A percentile compares a stretch with the other conserved stretches of the same genome.
phyloP scores from a whole-genome alignment of 2,329 filamentous ascomycete genomes.

The Talaromyces sp. region DNA sequence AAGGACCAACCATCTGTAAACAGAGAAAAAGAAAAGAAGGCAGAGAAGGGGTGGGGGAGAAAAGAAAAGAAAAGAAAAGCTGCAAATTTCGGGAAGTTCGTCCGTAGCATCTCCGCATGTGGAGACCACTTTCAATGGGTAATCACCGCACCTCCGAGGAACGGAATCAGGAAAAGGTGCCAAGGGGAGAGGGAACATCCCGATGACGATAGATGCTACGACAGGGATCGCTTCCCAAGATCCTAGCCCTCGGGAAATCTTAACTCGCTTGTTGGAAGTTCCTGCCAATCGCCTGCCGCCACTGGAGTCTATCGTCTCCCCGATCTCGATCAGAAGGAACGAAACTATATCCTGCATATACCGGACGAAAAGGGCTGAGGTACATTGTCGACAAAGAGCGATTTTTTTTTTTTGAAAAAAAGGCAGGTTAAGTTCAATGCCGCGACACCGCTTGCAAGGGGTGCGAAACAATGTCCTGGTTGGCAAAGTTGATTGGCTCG shows the following conservation, averaged over 20 bases:
- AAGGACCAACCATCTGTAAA: too few species aligned
- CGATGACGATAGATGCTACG: neutral
- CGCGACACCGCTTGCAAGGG: slow-evolving; percentile 18
- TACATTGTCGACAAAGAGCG: too few species aligned
- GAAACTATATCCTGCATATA: neutral
- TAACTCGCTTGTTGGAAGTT: neutral
- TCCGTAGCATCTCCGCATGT: slow-evolving; percentile 6
- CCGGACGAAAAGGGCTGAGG: neutral
- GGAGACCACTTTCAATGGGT: neutral
- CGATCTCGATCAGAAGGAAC: slow-evolving; percentile 9
- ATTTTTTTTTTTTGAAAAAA: too few species aligned
- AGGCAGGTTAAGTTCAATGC: neutral
- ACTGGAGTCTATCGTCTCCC: neutral
- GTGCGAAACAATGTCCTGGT: slow-evolving; percentile 4
- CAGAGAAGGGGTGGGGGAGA: too few species aligned
- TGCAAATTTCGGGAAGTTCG: slow-evolving; percentile 2
- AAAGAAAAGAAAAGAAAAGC: neutral
- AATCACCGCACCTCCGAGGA: neutral
- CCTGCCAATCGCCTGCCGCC: neutral
- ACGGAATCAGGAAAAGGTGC: neutral
- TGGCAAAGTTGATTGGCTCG: slow-evolving; percentile 11
- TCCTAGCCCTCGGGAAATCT: slow-evolving; percentile 12
- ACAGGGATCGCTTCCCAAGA: slow-evolving; percentile 8
- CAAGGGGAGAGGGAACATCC: neutral
- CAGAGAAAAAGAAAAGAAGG: too few species aligned